Conservation (phyloP, 108 stramenopile species). For the Fragilaria crotonensis region DNA sequence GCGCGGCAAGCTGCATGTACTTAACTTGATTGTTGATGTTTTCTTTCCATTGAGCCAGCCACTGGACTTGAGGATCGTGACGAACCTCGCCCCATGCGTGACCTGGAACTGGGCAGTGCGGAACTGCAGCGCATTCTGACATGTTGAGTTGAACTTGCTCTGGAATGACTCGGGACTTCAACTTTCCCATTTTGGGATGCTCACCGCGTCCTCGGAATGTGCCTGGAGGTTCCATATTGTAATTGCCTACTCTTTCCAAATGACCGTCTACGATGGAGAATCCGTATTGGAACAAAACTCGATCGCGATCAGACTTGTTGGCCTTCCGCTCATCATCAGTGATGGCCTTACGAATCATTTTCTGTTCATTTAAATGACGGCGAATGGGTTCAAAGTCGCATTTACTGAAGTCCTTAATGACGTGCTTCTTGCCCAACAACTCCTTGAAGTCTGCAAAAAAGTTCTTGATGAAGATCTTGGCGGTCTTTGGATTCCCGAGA, state of each 20-base stretch:
- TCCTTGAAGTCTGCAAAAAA: slow-evolving; percentile 90
- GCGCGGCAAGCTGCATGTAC: slow-evolving; percentile 98
- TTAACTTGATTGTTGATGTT: slow-evolving; percentile 93
- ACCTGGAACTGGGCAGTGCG: slow-evolving; percentile 89
- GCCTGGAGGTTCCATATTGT: slow-evolving; percentile 95
- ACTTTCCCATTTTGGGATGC: slow-evolving; percentile 98
- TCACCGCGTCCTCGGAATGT: slow-evolving; percentile 98
- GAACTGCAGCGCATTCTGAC: slow-evolving; percentile 79
- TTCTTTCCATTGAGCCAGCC: slow-evolving; percentile 98
- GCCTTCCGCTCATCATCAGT: slow-evolving; percentile 90
- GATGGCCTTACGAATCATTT: slow-evolving; percentile 87
- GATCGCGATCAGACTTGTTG: slow-evolving; percentile 84
- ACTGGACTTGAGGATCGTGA: slow-evolving; percentile 96
- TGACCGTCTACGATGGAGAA: slow-evolving; percentile 96
- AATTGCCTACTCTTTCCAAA: slow-evolving; percentile 92
- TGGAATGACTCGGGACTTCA: slow-evolving; percentile 89
- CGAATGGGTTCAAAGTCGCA: slow-evolving; percentile 93
- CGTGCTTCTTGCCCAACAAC: slow-evolving; percentile 70
- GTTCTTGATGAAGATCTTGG: slow-evolving; percentile 91
- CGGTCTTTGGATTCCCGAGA: slow-evolving; percentile 86
- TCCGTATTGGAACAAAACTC: slow-evolving; percentile 62
- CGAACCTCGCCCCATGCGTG: slow-evolving; percentile 92
- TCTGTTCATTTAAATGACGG: slow-evolving; percentile 77
- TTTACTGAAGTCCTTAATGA: slow-evolving; percentile 85
- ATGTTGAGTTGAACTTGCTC: slow-evolving; percentile 88